Conservation (phyloP, 257 asterid species). For the Jaltomata sinuosa region DNA sequence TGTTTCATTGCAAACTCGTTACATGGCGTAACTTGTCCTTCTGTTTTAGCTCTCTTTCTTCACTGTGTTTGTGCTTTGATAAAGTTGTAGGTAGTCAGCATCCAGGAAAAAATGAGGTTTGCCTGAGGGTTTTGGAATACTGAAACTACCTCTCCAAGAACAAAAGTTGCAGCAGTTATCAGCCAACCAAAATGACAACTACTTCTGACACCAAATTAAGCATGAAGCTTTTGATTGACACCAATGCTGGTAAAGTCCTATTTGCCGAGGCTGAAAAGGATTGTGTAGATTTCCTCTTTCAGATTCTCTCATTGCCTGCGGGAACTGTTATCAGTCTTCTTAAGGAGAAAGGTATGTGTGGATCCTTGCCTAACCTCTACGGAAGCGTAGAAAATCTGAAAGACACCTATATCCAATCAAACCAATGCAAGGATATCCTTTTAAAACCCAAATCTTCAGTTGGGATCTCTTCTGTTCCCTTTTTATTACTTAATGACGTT, state of each 20-base stretch:
- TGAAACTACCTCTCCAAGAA: not conserved
- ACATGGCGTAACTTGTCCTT: not conserved
- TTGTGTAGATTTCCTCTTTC: constrained; percentile 30
- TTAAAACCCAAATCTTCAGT: constrained; percentile 6
- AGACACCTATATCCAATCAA: constrained; percentile 6
- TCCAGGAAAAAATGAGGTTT: not conserved
- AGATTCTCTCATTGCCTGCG: constrained; percentile 19
- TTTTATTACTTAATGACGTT: not conserved
- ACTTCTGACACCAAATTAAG: constrained; percentile 4
- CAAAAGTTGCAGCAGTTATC: not conserved
- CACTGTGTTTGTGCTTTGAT: not conserved
- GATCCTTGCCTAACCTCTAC: constrained; percentile 17
- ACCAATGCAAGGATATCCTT: constrained; percentile 8
- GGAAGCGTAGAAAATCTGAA: constrained; percentile 16
- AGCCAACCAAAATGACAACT: not conserved
- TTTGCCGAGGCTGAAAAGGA: constrained; percentile 35
- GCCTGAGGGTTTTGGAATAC: no score
- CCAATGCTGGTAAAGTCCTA: constrained; percentile 8
- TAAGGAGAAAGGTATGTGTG: constrained; percentile 10
- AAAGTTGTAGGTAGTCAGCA: not conserved
- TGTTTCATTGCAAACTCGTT: not conserved
- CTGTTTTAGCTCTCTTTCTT: not conserved
- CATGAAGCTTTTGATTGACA: constrained; percentile 36
- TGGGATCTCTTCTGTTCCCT: not conserved
- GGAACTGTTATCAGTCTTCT: constrained; percentile 14